Evolutionary conservation across 192 early-diverging fungal species (phyloP).

Genomic region (Spizellomyces sp.): DNA sequence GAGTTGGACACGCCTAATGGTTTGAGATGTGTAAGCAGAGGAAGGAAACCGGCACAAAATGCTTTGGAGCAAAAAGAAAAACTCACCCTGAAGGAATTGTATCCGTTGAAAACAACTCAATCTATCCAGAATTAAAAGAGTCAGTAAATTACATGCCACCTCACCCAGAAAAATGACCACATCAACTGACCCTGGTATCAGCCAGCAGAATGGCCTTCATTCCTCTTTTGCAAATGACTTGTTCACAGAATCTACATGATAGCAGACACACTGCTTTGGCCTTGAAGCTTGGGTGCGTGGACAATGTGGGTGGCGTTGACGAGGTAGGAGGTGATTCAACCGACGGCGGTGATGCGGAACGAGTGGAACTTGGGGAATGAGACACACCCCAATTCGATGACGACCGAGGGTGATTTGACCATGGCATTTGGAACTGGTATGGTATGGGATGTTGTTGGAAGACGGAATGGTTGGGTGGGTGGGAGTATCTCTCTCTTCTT

Average conservation of each 20-base stretch:
- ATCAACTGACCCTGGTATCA: conserved; percentile 39
- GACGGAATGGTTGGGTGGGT: background rate
- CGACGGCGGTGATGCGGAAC: background rate
- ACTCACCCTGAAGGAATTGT: conserved; percentile 16
- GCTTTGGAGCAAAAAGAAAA: background rate
- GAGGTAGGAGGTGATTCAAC: no score
- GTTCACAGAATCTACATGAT: conserved; percentile 22
- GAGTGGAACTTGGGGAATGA: background rate
- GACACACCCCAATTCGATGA: background rate
- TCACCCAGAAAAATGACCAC: background rate
- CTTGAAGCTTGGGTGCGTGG: conserved; percentile 19
- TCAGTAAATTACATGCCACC: background rate
- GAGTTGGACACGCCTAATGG: conserved; percentile 56
- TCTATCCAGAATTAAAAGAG: conserved; percentile 11
- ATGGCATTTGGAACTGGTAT: background rate
- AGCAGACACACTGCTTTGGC: conserved; percentile 31
- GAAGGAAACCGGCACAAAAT: conserved; percentile 1
- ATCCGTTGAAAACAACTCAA: conserved; percentile 79
- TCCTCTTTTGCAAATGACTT: conserved; percentile 64
- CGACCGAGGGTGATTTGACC: background rate
- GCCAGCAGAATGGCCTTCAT: conserved; percentile 85
- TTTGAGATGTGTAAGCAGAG: background rate
- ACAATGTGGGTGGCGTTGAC: no score
- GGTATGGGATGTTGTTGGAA: background rate
- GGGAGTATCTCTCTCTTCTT: no score